Evolutionary conservation across 192 early-diverging fungal genomes (phyloP).

Genomic region (Ambispora gerdemannii): DNA sequence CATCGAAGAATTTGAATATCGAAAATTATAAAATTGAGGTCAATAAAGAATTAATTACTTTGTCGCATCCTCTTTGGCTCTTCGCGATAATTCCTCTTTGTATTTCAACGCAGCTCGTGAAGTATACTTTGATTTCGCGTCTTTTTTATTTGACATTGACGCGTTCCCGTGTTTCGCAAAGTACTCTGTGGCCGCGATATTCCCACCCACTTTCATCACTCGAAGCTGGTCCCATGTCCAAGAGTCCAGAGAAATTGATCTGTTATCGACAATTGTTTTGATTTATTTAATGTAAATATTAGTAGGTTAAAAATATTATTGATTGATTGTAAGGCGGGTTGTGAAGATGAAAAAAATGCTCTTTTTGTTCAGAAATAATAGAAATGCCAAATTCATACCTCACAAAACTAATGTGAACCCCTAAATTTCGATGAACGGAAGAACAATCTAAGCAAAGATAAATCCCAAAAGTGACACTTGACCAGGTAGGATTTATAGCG

Average conservation of each 20-base stretch:
- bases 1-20: no score
- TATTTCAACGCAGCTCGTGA: conserved; percentile 70
- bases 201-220: conserved; percentile 86
- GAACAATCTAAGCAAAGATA: conserved; percentile 97
- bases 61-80: conserved; percentile 66
- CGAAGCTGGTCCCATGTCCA: conserved; percentile 94
- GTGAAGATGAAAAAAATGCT: no score
- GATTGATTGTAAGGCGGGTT: neutral
- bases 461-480: conserved; percentile 88
- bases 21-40: no score
- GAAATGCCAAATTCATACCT: conserved; percentile 56
- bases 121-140: conserved; percentile 83
- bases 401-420: conserved; percentile 97
- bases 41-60: conserved; percentile 34
- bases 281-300: neutral
- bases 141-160: conserved; percentile 46
- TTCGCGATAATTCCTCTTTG: conserved; percentile 70
- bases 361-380: neutral
- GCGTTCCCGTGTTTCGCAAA: conserved; percentile 71
- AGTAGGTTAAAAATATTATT: neutral
- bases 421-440: conserved; percentile 92
- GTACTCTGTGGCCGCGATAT: conserved; percentile 74
- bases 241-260: conserved; percentile 83
- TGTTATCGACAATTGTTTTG: conserved; percentile 28
- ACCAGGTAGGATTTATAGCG: conserved; percentile 94